Evolutionary conservation across 140 eudicot genomes (phyloP).

Genomic region (Bidens hawaiensis): DNA sequence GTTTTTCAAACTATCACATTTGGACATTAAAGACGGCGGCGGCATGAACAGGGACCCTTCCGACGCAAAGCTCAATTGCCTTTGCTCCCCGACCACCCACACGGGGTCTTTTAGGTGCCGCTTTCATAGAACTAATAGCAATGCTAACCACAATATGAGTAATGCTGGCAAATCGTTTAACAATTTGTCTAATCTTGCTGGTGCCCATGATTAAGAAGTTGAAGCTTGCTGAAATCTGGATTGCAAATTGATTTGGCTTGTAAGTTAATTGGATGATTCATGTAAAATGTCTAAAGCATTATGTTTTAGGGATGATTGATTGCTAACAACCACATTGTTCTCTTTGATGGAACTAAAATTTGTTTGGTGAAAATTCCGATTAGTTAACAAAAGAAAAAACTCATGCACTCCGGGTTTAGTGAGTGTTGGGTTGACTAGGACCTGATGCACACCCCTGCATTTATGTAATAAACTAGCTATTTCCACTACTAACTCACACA

Average conservation of each 20-base stretch:
- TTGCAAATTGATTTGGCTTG: neutral
- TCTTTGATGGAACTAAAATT: no score
- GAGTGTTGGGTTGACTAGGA: no score
- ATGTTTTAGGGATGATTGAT: neutral
- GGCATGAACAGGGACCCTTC: constrained; percentile 1
- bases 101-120: constrained; percentile 3
- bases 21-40: neutral
- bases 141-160: neutral
- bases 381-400: no score
- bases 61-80: constrained; percentile 2
- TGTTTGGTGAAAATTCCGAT: no score
- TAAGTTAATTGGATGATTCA: neutral
- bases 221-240: neutral
- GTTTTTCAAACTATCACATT: neutral
- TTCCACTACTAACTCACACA: no score
- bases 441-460: no score
- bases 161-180: neutral
- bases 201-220: neutral
- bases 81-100: constrained; percentile 16
- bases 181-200: constrained; percentile 11
- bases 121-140: constrained; percentile 9
- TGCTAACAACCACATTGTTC: neutral
- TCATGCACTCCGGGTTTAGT: no score
- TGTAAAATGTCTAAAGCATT: neutral
- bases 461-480: no score